A percentile compares a stretch with the other conserved stretches of the same genome.
Evolutionary conservation across 1,139 yeast genomes (phyloP).

Genomic region (Sugiyamaella castrensis): DNA sequence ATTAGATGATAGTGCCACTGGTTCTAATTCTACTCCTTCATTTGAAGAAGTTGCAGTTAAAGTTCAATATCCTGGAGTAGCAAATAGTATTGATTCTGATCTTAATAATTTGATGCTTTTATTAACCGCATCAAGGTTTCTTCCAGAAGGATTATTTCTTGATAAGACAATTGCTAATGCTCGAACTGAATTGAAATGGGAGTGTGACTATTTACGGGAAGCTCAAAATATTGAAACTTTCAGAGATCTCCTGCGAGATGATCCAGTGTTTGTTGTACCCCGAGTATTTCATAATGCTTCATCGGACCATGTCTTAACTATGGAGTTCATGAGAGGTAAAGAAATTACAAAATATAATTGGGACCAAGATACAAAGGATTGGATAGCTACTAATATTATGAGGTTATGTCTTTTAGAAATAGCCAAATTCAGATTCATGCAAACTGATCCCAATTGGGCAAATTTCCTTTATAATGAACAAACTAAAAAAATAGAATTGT

Average conservation of each 20-base stretch:
- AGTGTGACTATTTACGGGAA: conserved; percentile 91
- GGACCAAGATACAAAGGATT: conserved; percentile 69
- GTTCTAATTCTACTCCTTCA: neutral
- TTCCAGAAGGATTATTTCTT: conserved; percentile 89
- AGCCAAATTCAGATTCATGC: conserved; percentile 86
- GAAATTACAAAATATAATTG: conserved; percentile 79
- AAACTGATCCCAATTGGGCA: conserved; percentile 99
- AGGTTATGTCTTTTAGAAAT: conserved; percentile 81
- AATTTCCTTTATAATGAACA: conserved; percentile 77
- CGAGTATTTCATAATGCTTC: conserved; percentile 72
- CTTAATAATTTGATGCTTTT: conserved; percentile 77
- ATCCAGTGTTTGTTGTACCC: conserved; percentile 76
- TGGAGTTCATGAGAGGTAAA: conserved; percentile 81
- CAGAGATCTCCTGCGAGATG: conserved; percentile 58
- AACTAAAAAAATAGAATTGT: conserved; percentile 68
- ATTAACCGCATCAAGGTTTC: conserved; percentile 76
- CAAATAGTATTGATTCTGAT: conserved; percentile 88
- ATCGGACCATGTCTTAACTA: conserved; percentile 81
- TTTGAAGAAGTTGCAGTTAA: conserved; percentile 87
- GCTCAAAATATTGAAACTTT: conserved; percentile 75
- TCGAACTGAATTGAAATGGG: conserved; percentile 92
- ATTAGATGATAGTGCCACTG: conserved; percentile 30
- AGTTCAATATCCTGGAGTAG: conserved; percentile 98
- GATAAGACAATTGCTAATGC: conserved; percentile 94
- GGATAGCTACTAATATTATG: conserved; percentile 86